These are phyloP conservation scores for Tephrocybe sp. DNA, from an alignment of 768 basidiomycete genomes.

Conservation along the genomic window DNA sequence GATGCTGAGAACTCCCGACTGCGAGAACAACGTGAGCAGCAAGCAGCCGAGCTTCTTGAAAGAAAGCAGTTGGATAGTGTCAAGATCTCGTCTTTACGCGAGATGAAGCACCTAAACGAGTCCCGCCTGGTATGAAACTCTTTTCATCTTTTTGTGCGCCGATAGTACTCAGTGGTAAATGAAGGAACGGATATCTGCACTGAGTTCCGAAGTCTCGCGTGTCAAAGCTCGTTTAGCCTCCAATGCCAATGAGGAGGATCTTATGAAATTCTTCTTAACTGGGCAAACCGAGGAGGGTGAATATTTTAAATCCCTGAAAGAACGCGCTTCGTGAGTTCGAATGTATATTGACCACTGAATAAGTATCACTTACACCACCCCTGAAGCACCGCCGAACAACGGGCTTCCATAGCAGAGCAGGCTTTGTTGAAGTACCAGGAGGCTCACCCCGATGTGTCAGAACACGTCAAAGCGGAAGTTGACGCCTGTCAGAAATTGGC, in stretches of 20 bases:
- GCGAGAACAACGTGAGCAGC: slow-evolving; percentile 71
- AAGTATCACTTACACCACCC: slow-evolving; percentile 16
- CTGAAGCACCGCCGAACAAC: slow-evolving; percentile 54
- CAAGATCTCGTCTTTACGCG: slow-evolving; percentile 56
- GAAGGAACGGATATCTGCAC: slow-evolving; percentile 69
- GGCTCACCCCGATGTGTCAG: slow-evolving; percentile 51
- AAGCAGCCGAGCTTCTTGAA: slow-evolving; percentile 61
- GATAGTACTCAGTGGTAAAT: slow-evolving; percentile 10
- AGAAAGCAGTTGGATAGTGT: slow-evolving; percentile 60
- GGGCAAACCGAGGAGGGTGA: slow-evolving; percentile 49
- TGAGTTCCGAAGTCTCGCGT: slow-evolving; percentile 71
- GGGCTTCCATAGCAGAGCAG: slow-evolving; percentile 49
- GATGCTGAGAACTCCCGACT: slow-evolving; percentile 67
- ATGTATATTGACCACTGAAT: neutral
- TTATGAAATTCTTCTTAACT: slow-evolving; percentile 67
- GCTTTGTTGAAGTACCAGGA: slow-evolving; percentile 45
- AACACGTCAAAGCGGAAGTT: slow-evolving; percentile 48
- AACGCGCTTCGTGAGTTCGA: slow-evolving; percentile 50
- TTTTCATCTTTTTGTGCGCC: slow-evolving; percentile 2
- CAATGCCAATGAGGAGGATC: slow-evolving; percentile 62
- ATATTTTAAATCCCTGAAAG: slow-evolving; percentile 53
- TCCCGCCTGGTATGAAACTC: slow-evolving; percentile 47
- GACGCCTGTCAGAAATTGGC: slow-evolving; percentile 49
- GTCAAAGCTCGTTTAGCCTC: slow-evolving; percentile 79
- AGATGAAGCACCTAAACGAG: slow-evolving; percentile 64